Evolutionary conservation across 2,329 filamentous ascomycete genomes (phyloP).

Genomic region (Periconia sp.): DNA sequence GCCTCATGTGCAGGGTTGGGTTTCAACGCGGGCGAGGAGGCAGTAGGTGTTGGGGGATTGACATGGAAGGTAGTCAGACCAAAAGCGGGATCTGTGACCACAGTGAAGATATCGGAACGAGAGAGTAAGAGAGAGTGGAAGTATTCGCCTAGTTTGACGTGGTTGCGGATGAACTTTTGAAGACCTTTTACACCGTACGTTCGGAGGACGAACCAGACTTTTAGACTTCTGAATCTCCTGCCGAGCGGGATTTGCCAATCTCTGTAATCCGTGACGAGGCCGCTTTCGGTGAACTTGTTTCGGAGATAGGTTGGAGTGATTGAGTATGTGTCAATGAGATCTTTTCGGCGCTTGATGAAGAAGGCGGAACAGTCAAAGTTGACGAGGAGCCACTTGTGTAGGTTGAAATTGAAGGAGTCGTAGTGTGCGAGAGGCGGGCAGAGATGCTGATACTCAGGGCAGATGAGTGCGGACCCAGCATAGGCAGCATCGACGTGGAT

Average conservation of each 20-base stretch:
- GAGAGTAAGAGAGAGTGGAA: slow-evolving; percentile 68
- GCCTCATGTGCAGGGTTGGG: slow-evolving; percentile 38
- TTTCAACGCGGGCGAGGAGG: slow-evolving; percentile 19
- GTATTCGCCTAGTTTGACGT: slow-evolving; percentile 70
- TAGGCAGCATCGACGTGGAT: slow-evolving; percentile 95
- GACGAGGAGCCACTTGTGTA: slow-evolving; percentile 96
- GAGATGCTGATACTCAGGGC: slow-evolving; percentile 78
- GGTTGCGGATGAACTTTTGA: slow-evolving; percentile 72
- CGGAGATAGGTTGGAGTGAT: slow-evolving; percentile 82
- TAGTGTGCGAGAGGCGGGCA: slow-evolving; percentile 68
- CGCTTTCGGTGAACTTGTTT: slow-evolving; percentile 80
- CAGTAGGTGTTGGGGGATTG: slow-evolving; percentile 22
- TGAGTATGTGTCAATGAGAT: slow-evolving; percentile 80
- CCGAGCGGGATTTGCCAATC: slow-evolving; percentile 98
- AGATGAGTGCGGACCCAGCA: slow-evolving; percentile 82
- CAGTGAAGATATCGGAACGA: slow-evolving; percentile 73
- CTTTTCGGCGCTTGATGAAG: slow-evolving; percentile 75
- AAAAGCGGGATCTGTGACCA: slow-evolving; percentile 77
- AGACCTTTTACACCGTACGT: slow-evolving; percentile 81
- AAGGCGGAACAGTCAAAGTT: slow-evolving; percentile 86
- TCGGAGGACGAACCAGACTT: slow-evolving; percentile 94
- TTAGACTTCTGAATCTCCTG: slow-evolving; percentile 83
- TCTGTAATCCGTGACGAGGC: slow-evolving; percentile 90
- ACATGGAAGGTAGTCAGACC: slow-evolving; percentile 81
- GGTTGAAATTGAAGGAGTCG: slow-evolving; percentile 92